Evolutionary conservation across 345 rosid species (phyloP).

Genomic region (Murraya koenigii): DNA sequence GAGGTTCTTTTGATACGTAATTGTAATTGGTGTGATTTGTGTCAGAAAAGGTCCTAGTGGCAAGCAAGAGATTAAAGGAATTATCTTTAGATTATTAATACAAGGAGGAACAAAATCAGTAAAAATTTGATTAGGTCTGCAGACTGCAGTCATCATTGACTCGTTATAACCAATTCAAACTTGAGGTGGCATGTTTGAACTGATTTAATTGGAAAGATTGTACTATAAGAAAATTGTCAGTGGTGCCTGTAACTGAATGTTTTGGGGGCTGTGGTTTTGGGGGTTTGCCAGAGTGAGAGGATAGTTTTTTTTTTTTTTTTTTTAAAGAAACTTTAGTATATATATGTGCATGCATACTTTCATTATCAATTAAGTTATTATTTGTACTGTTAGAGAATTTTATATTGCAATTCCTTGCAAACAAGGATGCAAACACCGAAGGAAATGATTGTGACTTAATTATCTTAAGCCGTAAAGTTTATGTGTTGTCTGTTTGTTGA

Average conservation of each 20-base stretch:
- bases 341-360: not conserved
- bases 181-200: not conserved
- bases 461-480: not conserved
- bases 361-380: not conserved
- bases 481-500: not conserved
- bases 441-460: not conserved
- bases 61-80: not conserved
- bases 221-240: not conserved
- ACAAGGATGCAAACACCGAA: not conserved
- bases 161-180: not conserved
- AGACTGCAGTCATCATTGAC: not conserved
- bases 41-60: conserved; percentile 3
- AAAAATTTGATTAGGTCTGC: not conserved
- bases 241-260: not conserved
- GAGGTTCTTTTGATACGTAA: not conserved
- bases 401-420: too few species aligned
- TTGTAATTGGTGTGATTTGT: not conserved
- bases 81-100: not conserved
- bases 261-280: not conserved
- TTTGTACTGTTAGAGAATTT: not conserved
- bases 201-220: not conserved
- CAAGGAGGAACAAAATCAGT: not conserved
- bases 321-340: conserved; percentile 1
- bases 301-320: too few species aligned
- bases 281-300: not conserved